Evolutionary conservation across 108 stramenopile genomes (phyloP).

Genomic region (Fistulifera solaris): DNA sequence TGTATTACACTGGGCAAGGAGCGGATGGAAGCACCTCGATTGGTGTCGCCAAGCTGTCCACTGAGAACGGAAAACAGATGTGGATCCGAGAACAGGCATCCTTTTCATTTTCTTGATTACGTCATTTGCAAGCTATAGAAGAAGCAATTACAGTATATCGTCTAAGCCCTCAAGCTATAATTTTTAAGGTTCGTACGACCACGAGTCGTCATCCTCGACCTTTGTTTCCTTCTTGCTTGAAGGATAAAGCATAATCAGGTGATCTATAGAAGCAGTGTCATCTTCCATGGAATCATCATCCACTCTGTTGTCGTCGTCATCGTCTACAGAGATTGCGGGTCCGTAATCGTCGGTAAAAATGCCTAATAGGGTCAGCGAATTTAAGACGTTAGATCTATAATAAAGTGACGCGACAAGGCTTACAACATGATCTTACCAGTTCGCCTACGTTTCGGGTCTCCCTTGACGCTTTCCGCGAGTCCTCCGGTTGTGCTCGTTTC

Average conservation of each 20-base stretch:
- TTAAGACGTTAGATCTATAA: too few relatives aligned
- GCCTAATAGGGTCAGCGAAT: too few relatives aligned
- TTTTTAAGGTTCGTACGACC: background rate
- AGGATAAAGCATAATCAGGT: background rate
- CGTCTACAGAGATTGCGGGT: background rate
- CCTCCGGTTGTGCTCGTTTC: too few relatives aligned
- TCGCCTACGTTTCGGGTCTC: too few relatives aligned
- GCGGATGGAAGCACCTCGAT: conserved; percentile 62
- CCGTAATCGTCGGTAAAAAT: too few relatives aligned
- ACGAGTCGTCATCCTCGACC: background rate
- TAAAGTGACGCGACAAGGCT: too few relatives aligned
- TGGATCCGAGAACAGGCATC: conserved; percentile 39
- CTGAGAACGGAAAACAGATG: conserved; percentile 1
- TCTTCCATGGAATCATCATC: background rate
- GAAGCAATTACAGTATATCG: background rate
- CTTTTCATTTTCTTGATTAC: conserved; percentile 27
- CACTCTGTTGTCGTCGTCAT: background rate
- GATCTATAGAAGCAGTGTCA: background rate
- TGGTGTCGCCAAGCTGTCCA: conserved; percentile 49
- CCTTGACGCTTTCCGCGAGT: too few relatives aligned
- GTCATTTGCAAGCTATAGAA: conserved; percentile 5
- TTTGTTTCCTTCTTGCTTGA: background rate
- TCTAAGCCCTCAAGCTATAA: background rate
- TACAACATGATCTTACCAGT: too few relatives aligned
- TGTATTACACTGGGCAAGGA: conserved; percentile 84